These are phyloP conservation scores for Candida ascalaphidarum DNA, from an alignment of 805 yeast genomes.

Conservation along the genomic window DNA sequence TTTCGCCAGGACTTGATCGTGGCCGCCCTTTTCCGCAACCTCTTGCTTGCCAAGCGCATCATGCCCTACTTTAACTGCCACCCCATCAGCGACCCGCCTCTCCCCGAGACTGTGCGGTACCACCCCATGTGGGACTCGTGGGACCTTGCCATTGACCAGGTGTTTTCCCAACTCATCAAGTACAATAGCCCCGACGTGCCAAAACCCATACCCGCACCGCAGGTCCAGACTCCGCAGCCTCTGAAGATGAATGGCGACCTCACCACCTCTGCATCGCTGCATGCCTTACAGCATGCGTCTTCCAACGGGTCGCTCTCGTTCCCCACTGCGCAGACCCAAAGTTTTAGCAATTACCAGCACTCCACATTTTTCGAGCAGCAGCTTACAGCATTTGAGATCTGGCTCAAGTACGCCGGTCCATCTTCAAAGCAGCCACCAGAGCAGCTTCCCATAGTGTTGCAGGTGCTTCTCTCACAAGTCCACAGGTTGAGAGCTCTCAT, in stretches of 20 bases:
- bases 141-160: conserved; percentile 96
- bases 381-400: conserved; percentile 89
- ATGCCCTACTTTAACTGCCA: conserved; percentile 92
- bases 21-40: conserved; percentile 91
- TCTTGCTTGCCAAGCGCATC: conserved; percentile 81
- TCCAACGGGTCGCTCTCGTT: conserved; percentile 8
- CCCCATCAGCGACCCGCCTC: conserved; percentile 87
- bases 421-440: conserved; percentile 84
- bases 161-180: conserved; percentile 61
- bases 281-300: conserved; percentile 19
- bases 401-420: conserved; percentile 84
- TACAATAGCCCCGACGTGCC: conserved; percentile 19
- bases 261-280: conserved; percentile 21
- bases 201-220: conserved; percentile 2
- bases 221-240: conserved; percentile 3
- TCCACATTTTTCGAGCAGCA: conserved; percentile 95
- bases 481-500: conserved; percentile 87
- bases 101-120: conserved; percentile 71
- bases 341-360: conserved; percentile 59
- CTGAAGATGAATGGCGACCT: conserved; percentile 8
- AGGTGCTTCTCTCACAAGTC: conserved; percentile 87
- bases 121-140: conserved; percentile 98
- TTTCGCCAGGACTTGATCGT: conserved; percentile 95
- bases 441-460: conserved; percentile 88
- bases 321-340: conserved; percentile 5